Evolutionary conservation across 1,284 basidiomycete genomes (phyloP).

Genomic region (Caloboletus firmus): DNA sequence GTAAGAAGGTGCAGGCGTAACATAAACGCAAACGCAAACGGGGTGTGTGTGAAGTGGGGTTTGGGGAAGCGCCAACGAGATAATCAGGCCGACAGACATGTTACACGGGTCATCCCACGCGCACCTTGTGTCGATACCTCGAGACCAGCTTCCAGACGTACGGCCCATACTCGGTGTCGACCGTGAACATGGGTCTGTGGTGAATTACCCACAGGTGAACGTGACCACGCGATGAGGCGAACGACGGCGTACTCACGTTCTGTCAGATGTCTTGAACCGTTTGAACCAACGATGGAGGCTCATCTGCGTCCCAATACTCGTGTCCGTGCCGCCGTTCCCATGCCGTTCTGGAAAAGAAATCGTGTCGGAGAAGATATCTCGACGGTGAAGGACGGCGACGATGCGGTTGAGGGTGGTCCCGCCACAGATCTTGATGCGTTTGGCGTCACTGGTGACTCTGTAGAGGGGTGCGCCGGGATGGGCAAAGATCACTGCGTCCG

Average conservation of each 20-base stretch:
- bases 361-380: slow-evolving; percentile 29
- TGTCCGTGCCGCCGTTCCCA: not conserved
- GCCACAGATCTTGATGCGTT: slow-evolving; percentile 20
- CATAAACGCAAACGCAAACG: not conserved
- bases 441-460: slow-evolving; percentile 21
- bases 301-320: not conserved
- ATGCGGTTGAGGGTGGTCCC: slow-evolving; percentile 4
- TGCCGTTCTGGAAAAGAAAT: slow-evolving; percentile 26
- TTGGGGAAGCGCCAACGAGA: not conserved
- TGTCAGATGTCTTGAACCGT: slow-evolving; percentile 23
- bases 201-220: not conserved
- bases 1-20: not conserved
- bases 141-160: slow-evolving; percentile 31
- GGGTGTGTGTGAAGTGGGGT: not conserved
- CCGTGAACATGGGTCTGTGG: slow-evolving; percentile 18
- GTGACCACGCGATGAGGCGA: not conserved
- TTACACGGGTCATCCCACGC: not conserved
- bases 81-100: not conserved
- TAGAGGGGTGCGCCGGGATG: slow-evolving; percentile 26
- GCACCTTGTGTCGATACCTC: slow-evolving; percentile 24
- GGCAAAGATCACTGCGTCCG: slow-evolving; percentile 20
- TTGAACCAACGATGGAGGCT: slow-evolving; percentile 31
- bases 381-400: slow-evolving; percentile 29
- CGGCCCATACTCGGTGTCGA: slow-evolving; percentile 25
- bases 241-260: slow-evolving; percentile 20